Evolutionary conservation across 2,329 filamentous ascomycete genomes (phyloP).

Genomic region (Pyrenophora graminea): DNA sequence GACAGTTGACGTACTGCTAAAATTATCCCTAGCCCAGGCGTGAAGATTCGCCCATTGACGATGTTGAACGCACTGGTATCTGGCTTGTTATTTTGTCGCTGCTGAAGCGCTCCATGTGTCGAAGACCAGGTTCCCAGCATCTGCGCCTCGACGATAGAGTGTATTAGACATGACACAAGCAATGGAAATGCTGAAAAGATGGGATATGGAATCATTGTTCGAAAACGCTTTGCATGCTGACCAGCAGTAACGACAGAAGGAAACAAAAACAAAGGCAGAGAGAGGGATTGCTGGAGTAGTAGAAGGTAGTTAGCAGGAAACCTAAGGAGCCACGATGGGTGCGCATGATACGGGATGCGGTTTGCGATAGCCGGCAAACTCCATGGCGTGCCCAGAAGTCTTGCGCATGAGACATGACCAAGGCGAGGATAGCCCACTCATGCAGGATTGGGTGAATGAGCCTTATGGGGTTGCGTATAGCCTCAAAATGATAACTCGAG

Average conservation of each 20-base stretch:
- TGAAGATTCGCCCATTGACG: constrained; percentile 69
- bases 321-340: constrained; percentile 4
- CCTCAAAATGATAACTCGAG: constrained; percentile 12
- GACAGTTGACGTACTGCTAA: constrained; percentile 54
- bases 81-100: constrained; percentile 23
- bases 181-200: constrained; percentile 19
- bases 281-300: neutral
- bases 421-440: constrained; percentile 2
- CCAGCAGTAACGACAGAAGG: constrained; percentile 20
- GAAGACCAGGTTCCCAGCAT: constrained; percentile 33
- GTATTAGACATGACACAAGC: constrained; percentile 25
- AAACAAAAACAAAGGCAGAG: constrained; percentile 1
- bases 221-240: constrained; percentile 35
- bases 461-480: neutral
- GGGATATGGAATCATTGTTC: constrained; percentile 32
- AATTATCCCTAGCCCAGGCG: constrained; percentile 68
- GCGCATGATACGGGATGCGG: neutral
- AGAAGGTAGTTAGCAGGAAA: constrained; percentile 3
- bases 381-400: neutral
- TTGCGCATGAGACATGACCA: constrained; percentile 12
- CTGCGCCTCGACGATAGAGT: constrained; percentile 26
- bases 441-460: neutral
- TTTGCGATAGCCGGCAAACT: constrained; percentile 3
- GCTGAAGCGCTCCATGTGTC: constrained; percentile 5
- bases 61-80: constrained; percentile 57